A percentile compares a stretch with the other conserved stretches of the same genome.
phyloP scores from a whole-genome alignment of 2,329 filamentous ascomycete species.

The Cladobotryum mycophilum region DNA sequence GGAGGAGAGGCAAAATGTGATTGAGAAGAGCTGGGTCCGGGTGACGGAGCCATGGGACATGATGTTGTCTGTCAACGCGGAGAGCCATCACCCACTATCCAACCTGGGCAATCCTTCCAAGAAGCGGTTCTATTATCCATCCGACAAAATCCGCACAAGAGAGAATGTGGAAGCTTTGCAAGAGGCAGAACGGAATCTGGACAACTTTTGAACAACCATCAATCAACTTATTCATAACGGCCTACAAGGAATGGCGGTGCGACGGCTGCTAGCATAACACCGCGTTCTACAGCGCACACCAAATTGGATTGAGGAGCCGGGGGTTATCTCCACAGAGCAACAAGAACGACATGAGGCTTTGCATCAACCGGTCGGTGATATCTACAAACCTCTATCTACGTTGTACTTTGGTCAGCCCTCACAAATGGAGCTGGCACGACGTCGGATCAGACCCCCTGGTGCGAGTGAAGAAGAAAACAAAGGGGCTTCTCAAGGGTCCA shows the following conservation, averaged over 20 bases:
- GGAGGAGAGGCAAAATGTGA: too few species aligned
- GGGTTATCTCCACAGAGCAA: too few species aligned
- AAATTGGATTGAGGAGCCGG: conserved; percentile 39
- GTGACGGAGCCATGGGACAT: conserved; percentile 14
- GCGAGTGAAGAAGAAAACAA: too few species aligned
- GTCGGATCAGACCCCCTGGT: too few species aligned
- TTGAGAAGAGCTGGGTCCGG: too few species aligned
- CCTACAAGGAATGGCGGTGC: too few species aligned
- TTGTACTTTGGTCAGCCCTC: conserved; percentile 14
- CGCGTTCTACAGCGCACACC: conserved; percentile 41
- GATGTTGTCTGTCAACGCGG: too few species aligned
- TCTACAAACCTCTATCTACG: conserved; percentile 20
- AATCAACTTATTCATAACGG: conserved; percentile 10
- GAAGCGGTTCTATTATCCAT: conserved; percentile 34
- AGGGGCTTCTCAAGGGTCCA: too few species aligned
- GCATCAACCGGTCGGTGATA: too few species aligned
- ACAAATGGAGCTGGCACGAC: too few species aligned
- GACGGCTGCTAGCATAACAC: conserved; percentile 19
- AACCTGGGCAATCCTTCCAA: too few species aligned
- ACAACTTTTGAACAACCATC: conserved; percentile 9
- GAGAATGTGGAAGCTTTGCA: conserved; percentile 39
- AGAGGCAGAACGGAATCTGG: conserved; percentile 35
- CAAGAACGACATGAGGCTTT: not conserved
- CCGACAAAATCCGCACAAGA: conserved; percentile 38
- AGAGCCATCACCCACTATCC: too few species aligned